A percentile compares a stretch with the other conserved stretches of the same genome.
phyloP scores from a whole-genome alignment of 2,329 filamentous ascomycete genomes.

The Eurotiales sp. region DNA sequence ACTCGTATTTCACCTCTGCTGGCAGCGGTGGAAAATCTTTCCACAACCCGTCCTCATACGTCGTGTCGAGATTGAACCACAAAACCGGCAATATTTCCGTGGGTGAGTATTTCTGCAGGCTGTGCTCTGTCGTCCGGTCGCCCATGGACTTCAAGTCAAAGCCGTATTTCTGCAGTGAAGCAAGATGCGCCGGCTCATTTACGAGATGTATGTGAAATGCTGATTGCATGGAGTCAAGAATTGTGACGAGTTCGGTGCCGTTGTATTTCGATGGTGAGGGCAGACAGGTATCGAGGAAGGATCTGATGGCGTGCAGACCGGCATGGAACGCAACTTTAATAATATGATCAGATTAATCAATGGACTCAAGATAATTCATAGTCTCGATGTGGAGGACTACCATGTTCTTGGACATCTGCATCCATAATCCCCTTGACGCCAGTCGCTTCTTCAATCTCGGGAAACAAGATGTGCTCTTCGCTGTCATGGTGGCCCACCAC shows the following conservation, averaged over 20 bases:
- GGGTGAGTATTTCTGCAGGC: not conserved
- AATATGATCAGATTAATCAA: not conserved
- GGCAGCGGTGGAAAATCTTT: not conserved
- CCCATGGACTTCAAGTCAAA: not conserved
- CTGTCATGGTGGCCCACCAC: slow-evolving; percentile 31
- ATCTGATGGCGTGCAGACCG: not conserved
- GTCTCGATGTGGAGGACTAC: not conserved
- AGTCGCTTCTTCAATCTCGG: slow-evolving; percentile 26
- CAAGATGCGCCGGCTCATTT: not conserved
- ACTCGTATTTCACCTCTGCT: not conserved
- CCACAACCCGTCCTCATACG: not conserved
- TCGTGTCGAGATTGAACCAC: not conserved
- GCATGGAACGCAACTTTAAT: not conserved
- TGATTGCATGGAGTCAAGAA: not conserved
- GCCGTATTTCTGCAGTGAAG: not conserved
- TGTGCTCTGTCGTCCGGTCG: not conserved
- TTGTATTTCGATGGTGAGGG: not conserved
- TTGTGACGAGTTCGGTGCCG: not conserved
- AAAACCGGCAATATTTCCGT: not conserved
- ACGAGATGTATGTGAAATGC: not conserved
- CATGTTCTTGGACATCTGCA: slow-evolving; percentile 30
- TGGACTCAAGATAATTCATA: not conserved
- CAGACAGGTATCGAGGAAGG: not conserved
- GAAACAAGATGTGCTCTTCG: slow-evolving; percentile 31
- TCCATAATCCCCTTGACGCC: slow-evolving; percentile 28